Evolutionary conservation across 768 basidiomycete species (phyloP).

Genomic region (Hebeloma cylindrosporum): DNA sequence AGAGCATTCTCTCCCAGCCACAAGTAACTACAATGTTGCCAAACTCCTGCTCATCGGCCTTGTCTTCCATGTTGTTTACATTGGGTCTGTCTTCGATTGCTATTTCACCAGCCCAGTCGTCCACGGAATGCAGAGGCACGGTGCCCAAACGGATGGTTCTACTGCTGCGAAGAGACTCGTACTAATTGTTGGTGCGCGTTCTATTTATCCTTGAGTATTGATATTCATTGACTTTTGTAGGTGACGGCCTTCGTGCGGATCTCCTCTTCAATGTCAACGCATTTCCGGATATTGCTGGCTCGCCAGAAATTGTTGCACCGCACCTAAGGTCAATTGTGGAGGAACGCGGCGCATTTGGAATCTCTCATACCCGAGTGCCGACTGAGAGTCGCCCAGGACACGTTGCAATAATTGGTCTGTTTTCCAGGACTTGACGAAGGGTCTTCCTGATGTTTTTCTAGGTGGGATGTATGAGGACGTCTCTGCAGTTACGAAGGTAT

Average conservation of each 20-base stretch:
- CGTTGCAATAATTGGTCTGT: conserved; percentile 77
- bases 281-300: conserved; percentile 50
- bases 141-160: conserved; percentile 70
- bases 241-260: conserved; percentile 84
- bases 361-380: conserved; percentile 84
- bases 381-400: conserved; percentile 89
- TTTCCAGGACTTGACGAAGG: not conserved
- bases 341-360: conserved; percentile 72
- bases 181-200: conserved; percentile 69
- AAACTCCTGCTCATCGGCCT: conserved; percentile 65
- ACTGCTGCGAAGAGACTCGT: too few species aligned
- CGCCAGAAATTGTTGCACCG: conserved; percentile 68
- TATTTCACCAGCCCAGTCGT: conserved; percentile 87
- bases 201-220: not conserved
- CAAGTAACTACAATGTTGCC: conserved; percentile 35
- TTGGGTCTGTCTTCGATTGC: conserved; percentile 78
- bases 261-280: conserved; percentile 66
- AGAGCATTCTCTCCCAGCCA: not conserved
- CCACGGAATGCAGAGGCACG: conserved; percentile 67
- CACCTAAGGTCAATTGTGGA: conserved; percentile 68
- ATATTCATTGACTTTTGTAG: conserved; percentile 34
- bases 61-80: conserved; percentile 72
- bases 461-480: conserved; percentile 92
- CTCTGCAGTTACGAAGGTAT: conserved; percentile 81
- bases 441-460: conserved; percentile 18